These are phyloP conservation scores for Apiospora sp. DNA, from an alignment of 2,329 filamentous ascomycete species.

Conservation along the genomic window DNA sequence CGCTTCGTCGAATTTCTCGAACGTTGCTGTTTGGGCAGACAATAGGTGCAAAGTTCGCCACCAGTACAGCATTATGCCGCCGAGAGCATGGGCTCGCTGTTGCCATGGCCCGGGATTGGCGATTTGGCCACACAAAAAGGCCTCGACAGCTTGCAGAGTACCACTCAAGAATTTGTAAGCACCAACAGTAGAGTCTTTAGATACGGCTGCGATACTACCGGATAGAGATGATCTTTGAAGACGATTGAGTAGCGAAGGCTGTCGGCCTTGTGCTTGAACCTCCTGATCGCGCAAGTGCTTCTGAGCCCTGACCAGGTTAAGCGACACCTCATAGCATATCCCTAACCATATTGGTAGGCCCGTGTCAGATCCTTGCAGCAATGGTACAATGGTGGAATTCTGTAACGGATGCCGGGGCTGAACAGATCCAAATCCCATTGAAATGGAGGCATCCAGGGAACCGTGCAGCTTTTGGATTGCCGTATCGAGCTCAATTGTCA, in stretches of 20 bases:
- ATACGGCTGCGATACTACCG: conserved; percentile 61
- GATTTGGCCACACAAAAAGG: conserved; percentile 50
- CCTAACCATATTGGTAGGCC: conserved; percentile 58
- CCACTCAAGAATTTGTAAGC: conserved; percentile 59
- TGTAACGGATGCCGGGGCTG: conserved; percentile 67
- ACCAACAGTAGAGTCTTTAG: conserved; percentile 67
- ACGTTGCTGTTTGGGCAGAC: conserved; percentile 39
- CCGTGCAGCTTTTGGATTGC: conserved; percentile 17
- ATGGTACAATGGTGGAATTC: conserved; percentile 60
- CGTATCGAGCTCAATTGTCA: background rate
- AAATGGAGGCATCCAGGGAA: background rate
- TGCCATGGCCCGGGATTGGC: conserved; percentile 41
- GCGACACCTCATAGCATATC: conserved; percentile 58
- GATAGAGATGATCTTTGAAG: conserved; percentile 67
- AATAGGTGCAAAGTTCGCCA: conserved; percentile 60
- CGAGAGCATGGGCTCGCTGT: conserved; percentile 46
- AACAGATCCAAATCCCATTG: conserved; percentile 46
- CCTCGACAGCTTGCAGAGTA: conserved; percentile 50
- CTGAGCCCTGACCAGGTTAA: conserved; percentile 53
- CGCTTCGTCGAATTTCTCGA: conserved; percentile 63
- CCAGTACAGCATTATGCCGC: conserved; percentile 60
- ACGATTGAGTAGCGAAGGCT: conserved; percentile 63
- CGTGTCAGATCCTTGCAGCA: conserved; percentile 49
- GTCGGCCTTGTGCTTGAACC: conserved; percentile 52
- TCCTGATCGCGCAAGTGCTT: conserved; percentile 52